phyloP scores from a whole-genome alignment of 345 rosid genomes.

The Hirschfeldia incana region DNA sequence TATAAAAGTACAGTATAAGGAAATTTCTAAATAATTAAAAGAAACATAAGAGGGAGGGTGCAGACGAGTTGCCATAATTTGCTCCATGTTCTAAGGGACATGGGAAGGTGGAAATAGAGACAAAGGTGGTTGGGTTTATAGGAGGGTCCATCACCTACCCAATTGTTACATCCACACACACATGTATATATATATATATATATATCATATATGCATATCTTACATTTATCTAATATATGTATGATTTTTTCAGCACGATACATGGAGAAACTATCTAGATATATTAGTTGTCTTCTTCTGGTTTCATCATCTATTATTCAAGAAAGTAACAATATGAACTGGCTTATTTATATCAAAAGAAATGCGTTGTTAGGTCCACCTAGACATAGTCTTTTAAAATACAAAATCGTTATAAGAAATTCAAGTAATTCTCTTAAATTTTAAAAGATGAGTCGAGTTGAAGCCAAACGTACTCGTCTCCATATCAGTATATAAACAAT shows the following conservation, averaged over 20 bases:
- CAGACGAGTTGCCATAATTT: conserved; percentile 37
- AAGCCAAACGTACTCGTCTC: conserved; percentile 10
- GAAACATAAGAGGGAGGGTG: not conserved
- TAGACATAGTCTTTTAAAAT: not conserved
- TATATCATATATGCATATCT: too few species aligned
- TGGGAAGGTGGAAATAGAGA: conserved; percentile 41
- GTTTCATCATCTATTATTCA: not conserved
- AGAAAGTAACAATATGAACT: not conserved
- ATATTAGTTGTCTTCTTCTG: conserved; percentile 1
- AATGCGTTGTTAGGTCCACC: not conserved
- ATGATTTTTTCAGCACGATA: not conserved
- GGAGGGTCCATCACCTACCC: conserved; percentile 37
- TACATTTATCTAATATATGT: too few species aligned
- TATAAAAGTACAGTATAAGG: not conserved
- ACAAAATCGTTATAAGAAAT: not conserved
- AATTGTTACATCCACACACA: conserved; percentile 17
- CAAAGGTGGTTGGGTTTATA: conserved; percentile 38
- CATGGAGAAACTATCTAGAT: conserved; percentile 2
- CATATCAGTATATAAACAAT: not conserved
- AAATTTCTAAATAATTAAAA: not conserved
- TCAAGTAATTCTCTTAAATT: not conserved
- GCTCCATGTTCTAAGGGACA: conserved; percentile 47
- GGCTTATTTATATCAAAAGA: not conserved
- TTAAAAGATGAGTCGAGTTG: not conserved
- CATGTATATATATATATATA: not conserved